Conservation (phyloP, 2,329 filamentous ascomycete species). For the Ophiocordyceps robertsii region DNA sequence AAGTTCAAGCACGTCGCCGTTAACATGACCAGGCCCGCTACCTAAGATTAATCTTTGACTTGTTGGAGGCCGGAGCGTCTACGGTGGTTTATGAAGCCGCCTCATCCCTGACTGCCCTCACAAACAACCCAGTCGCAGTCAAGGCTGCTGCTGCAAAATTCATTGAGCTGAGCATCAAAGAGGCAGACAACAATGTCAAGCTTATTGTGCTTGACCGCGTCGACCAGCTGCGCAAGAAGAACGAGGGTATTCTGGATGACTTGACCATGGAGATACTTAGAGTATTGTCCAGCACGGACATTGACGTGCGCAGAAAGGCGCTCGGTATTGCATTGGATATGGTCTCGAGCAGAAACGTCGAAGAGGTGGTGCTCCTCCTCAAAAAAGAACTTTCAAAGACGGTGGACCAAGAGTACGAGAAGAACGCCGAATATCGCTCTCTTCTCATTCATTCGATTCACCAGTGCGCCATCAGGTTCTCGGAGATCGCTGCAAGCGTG, state of each 20-base stretch:
- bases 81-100: conserved; percentile 97
- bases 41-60: conserved; percentile 86
- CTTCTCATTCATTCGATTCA: conserved; percentile 95
- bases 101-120: conserved; percentile 84
- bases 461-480: conserved; percentile 97
- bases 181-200: conserved; percentile 98
- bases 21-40: conserved; percentile 56
- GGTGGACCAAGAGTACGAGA: conserved; percentile 96
- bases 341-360: conserved; percentile 97
- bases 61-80: conserved; percentile 82
- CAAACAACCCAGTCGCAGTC: conserved; percentile 91
- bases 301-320: conserved; percentile 89
- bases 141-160: conserved; percentile 94
- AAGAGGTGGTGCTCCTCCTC: conserved; percentile 87
- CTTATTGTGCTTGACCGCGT: conserved; percentile 94
- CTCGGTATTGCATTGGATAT: conserved; percentile 86
- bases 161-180: conserved; percentile 93
- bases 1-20: conserved; percentile 11
- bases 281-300: conserved; percentile 86
- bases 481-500: conserved; percentile 91
- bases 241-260: conserved; percentile 85
- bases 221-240: conserved; percentile 72
- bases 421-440: conserved; percentile 90
- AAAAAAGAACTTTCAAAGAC: conserved; percentile 98
- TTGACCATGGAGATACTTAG: conserved; percentile 94